Conservation (phyloP, 2,329 filamentous ascomycete genomes). For the Aspergillus sp. region DNA sequence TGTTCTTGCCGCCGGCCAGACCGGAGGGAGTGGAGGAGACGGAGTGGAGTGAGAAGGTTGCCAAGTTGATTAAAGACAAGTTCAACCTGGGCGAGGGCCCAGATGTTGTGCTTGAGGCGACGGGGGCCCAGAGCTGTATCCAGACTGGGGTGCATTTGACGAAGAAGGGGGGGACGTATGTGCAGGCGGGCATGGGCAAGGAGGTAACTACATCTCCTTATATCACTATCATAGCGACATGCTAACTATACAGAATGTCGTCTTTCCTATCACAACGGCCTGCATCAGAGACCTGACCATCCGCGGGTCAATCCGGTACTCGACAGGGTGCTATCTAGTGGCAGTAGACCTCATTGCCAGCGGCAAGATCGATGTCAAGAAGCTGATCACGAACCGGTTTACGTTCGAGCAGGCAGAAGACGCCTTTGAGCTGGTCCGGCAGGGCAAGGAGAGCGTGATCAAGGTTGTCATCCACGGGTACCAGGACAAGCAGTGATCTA, state of each 20-base stretch:
- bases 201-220: background rate
- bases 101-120: constrained; percentile 38
- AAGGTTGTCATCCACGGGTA: background rate
- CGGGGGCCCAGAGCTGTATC: constrained; percentile 42
- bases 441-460: background rate
- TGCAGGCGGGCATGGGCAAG: constrained; percentile 35
- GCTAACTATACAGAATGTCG: constrained; percentile 26
- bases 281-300: constrained; percentile 32
- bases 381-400: background rate
- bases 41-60: constrained; percentile 40
- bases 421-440: background rate
- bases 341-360: background rate
- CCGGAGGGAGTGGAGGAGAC: constrained; percentile 30
- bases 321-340: constrained; percentile 22
- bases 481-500: background rate
- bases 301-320: constrained; percentile 29
- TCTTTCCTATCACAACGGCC: constrained; percentile 32
- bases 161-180: constrained; percentile 23
- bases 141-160: constrained; percentile 42
- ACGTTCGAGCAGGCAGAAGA: background rate
- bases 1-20: constrained; percentile 39
- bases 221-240: too few relatives aligned
- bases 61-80: constrained; percentile 26
- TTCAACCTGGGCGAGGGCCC: constrained; percentile 44
- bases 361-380: background rate